Evolutionary conservation across 768 basidiomycete species (phyloP), one percentile per base, ranked within the genome.

Genomic region (Amanita polypyramis): DNA sequence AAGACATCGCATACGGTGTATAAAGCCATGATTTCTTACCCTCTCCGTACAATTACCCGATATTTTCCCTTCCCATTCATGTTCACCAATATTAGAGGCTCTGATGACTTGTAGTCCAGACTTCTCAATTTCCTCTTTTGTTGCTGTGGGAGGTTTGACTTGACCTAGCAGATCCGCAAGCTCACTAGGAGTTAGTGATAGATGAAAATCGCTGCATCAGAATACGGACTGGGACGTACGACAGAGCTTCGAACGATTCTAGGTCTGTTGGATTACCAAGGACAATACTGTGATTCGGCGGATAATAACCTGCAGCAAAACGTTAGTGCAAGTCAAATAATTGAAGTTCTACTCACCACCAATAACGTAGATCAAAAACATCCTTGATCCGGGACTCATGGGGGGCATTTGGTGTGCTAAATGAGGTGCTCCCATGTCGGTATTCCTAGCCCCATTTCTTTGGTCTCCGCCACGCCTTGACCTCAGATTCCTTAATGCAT

Each of bases 341-440:
- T 15, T 8, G 27, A 23, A 12, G 7, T 29, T 14, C 8, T 7
- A 62, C 74, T 43, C 52, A 79, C 85, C 85, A 43, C 87, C 86
- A 60, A 90, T 87, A 51, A 94, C 90, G 65, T 90, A 93, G 49
- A 94, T 91, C 62, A 92, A 70, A 65, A 92, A 92, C 14, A 88
- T 92, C 54, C 88, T 66, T 38, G 80, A 79, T 5, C 69, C 70
- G 39, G 65, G 59, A 2, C 47, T 51, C 53, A 46, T 34, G 27
- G 32, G 45, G 17, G 52, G 53, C 45, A 34, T 41, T 15, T 43
- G 53, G 47, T 38, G 58, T 39, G 25, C 56, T 57, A 25, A 50
- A 17, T 47, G 45, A 9, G 50, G 43, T 23, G 42, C 55, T 32
- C 53, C 52, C 2, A 35, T 45, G 3, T 47, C 41, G 21, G 38